A percentile compares a stretch with the other conserved stretches of the same genome.
These are phyloP conservation scores for Friedmanniomyces simplex DNA, from an alignment of 495 filamentous ascomycete genomes.

Conservation along the genomic window DNA sequence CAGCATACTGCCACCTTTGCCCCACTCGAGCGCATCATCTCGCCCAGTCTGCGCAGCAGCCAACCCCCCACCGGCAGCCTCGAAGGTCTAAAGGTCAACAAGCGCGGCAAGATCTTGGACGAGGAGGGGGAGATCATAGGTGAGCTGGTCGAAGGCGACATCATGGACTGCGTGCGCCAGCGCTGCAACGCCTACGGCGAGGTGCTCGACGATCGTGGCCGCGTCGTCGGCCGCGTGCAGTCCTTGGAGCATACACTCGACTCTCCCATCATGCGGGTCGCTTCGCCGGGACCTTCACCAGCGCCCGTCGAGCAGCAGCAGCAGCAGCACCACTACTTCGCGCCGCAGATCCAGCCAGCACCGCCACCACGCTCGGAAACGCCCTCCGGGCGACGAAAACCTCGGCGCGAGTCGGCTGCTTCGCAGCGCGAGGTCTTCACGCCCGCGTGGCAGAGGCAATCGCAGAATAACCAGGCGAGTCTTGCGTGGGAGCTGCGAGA, in stretches of 20 bases:
- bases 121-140: conserved; percentile 43
- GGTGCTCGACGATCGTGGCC: conserved; percentile 39
- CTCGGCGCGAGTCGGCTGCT: background rate
- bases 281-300: background rate
- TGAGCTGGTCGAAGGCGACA: conserved; percentile 40
- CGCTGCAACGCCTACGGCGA: conserved; percentile 41
- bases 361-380: background rate
- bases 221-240: conserved; percentile 38
- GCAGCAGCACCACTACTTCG: background rate
- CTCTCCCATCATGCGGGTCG: background rate
- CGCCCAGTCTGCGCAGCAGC: background rate
- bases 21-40: background rate
- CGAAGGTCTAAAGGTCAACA: conserved; percentile 43
- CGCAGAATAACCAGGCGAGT: background rate
- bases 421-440: conserved; percentile 4
- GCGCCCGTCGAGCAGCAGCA: background rate
- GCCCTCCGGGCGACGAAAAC: background rate
- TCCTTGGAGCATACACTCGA: background rate
- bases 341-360: background rate
- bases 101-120: conserved; percentile 43
- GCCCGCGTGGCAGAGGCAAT: conserved; percentile 6
- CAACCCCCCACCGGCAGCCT: conserved; percentile 41
- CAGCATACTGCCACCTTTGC: background rate
- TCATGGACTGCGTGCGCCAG: conserved; percentile 38
- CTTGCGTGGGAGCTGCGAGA: background rate